phyloP scores from a whole-genome alignment of 306 rosid genomes.

The Begonia loranthoides region DNA sequence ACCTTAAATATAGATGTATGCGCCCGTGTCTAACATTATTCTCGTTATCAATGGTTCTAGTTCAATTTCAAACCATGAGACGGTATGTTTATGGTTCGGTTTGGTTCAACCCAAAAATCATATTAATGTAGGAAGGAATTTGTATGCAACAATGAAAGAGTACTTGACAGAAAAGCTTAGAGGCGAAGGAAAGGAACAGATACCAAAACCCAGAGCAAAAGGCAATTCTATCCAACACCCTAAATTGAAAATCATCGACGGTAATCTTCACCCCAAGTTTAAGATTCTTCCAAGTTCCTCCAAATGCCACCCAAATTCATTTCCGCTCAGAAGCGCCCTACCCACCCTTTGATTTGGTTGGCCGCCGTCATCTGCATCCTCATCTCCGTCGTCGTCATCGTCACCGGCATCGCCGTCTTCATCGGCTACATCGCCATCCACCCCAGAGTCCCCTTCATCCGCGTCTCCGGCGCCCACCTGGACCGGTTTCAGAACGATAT shows the following conservation, averaged over 20 bases:
- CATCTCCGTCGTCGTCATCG: constrained; percentile 38
- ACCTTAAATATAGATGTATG: too few species aligned
- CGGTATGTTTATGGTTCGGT: too few species aligned
- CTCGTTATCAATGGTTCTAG: too few species aligned
- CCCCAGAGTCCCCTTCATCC: constrained; percentile 56
- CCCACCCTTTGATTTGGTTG: constrained; percentile 47
- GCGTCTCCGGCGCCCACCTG: constrained; percentile 33
- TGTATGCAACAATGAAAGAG: too few species aligned
- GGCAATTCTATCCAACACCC: too few species aligned
- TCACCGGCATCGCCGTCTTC: constrained; percentile 37
- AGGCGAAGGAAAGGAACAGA: constrained; percentile 69
- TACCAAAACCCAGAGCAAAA: constrained; percentile 53
- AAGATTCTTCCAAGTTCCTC: constrained; percentile 22
- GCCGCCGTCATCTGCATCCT: constrained; percentile 46
- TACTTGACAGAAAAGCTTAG: constrained; percentile 22
- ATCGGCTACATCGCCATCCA: constrained; percentile 49
- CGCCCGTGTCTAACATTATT: too few species aligned
- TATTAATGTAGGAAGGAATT: too few species aligned
- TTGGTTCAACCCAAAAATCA: too few species aligned
- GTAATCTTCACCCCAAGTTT: constrained; percentile 21
- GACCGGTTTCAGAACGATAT: constrained; percentile 24
- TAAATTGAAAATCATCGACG: too few species aligned
- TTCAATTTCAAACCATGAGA: too few species aligned
- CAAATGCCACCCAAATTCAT: constrained; percentile 8
- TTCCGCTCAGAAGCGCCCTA: constrained; percentile 9